A percentile compares a stretch with the other conserved stretches of the same genome.
phyloP scores from a whole-genome alignment of 192 early-diverging fungal species.

The Backusella mclennaniae region DNA sequence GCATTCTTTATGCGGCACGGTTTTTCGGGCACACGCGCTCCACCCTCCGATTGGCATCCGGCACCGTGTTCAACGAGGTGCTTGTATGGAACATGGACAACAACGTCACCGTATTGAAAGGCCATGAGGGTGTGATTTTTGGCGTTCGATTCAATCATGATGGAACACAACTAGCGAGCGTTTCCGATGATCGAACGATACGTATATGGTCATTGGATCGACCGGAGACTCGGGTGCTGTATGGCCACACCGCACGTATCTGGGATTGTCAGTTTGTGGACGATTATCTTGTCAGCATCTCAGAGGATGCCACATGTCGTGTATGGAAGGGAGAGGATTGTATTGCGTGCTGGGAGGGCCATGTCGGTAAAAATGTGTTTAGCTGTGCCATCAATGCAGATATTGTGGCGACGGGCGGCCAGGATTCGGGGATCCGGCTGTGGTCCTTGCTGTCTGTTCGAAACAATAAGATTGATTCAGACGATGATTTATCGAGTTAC shows the following conservation, averaged over 20 bases:
- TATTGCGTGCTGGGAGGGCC: conserved; percentile 76
- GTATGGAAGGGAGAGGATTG: conserved; percentile 70
- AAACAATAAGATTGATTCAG: conserved; percentile 51
- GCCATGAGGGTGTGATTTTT: conserved; percentile 78
- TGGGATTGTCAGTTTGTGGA: conserved; percentile 75
- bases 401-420: conserved; percentile 72
- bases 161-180: conserved; percentile 57
- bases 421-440: conserved; percentile 75
- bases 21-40: conserved; percentile 58
- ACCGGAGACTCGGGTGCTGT: conserved; percentile 35
- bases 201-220: conserved; percentile 62
- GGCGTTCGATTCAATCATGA: conserved; percentile 65
- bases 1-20: conserved; percentile 75
- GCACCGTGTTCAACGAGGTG: conserved; percentile 85
- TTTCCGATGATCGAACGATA: conserved; percentile 84
- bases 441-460: conserved; percentile 60
- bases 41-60: conserved; percentile 59
- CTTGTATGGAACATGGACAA: conserved; percentile 62
- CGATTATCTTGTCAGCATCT: conserved; percentile 62
- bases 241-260: conserved; percentile 75
- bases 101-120: conserved; percentile 42
- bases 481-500: conserved; percentile 33
- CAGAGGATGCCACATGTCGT: conserved; percentile 79
- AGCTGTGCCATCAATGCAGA: conserved; percentile 60
- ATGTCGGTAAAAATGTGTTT: conserved; percentile 81